Evolutionary conservation across 2,329 filamentous ascomycete genomes (phyloP).

Genomic region (Aschersonia sp.): DNA sequence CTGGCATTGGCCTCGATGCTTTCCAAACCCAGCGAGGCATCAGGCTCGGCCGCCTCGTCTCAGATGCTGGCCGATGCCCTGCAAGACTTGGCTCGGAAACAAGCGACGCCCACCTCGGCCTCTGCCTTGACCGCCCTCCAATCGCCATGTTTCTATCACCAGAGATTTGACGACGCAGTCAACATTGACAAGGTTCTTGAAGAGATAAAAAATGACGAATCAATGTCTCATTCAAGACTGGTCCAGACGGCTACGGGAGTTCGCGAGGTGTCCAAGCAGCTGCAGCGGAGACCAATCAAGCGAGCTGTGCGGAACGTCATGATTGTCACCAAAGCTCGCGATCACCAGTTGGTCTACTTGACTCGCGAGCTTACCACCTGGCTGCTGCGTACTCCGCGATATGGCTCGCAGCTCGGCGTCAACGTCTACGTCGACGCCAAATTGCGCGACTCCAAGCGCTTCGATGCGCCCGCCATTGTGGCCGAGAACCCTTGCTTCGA

Average conservation of each 20-base stretch:
- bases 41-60: conserved; percentile 29
- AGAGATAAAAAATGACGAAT: conserved; percentile 80
- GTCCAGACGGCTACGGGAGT: conserved; percentile 93
- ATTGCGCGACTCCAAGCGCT: conserved; percentile 74
- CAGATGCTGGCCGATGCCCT: conserved; percentile 50
- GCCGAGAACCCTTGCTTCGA: conserved; percentile 62
- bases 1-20: conserved; percentile 38
- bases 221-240: conserved; percentile 82
- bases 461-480: conserved; percentile 60
- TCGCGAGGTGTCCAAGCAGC: conserved; percentile 86
- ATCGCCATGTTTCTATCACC: conserved; percentile 95
- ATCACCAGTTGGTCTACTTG: conserved; percentile 81
- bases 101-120: conserved; percentile 19
- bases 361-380: conserved; percentile 80
- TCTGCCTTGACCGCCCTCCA: conserved; percentile 51
- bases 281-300: conserved; percentile 83
- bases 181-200: conserved; percentile 91
- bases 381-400: conserved; percentile 77
- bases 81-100: conserved; percentile 33
- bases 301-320: conserved; percentile 87
- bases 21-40: conserved; percentile 29
- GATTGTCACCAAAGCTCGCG: conserved; percentile 96
- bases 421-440: conserved; percentile 99
- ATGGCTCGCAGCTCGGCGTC: conserved; percentile 78
- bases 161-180: conserved; percentile 89